phyloP scores from a whole-genome alignment of 2,329 filamentous ascomycete species.

The Pezicula radicicola region DNA sequence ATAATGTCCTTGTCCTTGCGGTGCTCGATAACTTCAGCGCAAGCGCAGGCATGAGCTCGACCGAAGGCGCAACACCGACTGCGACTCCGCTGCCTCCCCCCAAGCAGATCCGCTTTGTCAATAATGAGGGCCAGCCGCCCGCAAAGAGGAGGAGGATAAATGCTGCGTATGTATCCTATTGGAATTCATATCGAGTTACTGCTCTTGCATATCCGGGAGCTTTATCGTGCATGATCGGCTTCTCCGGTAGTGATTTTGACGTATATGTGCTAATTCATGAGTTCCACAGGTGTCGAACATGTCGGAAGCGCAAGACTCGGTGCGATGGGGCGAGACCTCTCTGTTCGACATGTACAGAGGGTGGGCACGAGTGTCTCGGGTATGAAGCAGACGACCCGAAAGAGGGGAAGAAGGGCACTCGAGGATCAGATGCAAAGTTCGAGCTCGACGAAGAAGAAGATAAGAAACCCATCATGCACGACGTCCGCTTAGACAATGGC shows the following conservation, averaged over 20 bases:
- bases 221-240: not conserved
- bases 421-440: conserved; percentile 29
- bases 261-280: not conserved
- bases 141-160: conserved; percentile 77
- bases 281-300: conserved; percentile 60
- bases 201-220: not conserved
- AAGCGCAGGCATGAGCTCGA: conserved; percentile 13
- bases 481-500: conserved; percentile 3
- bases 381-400: conserved; percentile 45
- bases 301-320: conserved; percentile 72
- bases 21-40: not conserved
- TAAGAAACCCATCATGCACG: conserved; percentile 10
- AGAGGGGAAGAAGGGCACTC: conserved; percentile 9
- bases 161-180: conserved; percentile 59
- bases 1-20: too few species aligned
- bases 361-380: conserved; percentile 66
- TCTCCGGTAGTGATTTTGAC: not conserved
- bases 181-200: conserved; percentile 10
- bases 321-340: conserved; percentile 71
- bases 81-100: conserved; percentile 29
- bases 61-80: conserved; percentile 8
- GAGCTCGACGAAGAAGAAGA: conserved; percentile 35
- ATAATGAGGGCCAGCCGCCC: conserved; percentile 77
- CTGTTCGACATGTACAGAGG: conserved; percentile 71
- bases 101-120: conserved; percentile 74